Conservation (phyloP, 2,329 filamentous ascomycete species). For the Cercospora zeae-maydis region DNA sequence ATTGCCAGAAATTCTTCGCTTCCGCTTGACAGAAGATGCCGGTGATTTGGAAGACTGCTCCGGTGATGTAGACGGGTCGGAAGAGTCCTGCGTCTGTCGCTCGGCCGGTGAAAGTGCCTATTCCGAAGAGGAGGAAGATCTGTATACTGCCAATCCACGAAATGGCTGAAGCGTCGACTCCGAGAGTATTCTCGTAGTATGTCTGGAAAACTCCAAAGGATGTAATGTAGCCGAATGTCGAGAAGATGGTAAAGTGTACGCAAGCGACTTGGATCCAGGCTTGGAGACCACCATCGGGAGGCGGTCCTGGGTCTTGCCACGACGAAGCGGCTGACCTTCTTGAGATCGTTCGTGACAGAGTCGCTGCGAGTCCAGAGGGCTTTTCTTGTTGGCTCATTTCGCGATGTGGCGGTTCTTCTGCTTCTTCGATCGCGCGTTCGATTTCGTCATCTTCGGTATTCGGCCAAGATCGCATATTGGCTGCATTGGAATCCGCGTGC, state of each 20-base stretch:
- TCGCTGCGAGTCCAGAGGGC: constrained; percentile 1
- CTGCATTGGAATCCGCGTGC: neutral
- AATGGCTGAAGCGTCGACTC: constrained; percentile 44
- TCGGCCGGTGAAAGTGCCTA: constrained; percentile 52
- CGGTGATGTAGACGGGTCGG: constrained; percentile 43
- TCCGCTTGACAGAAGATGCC: constrained; percentile 53
- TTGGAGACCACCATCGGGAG: constrained; percentile 42
- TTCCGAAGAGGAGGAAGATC: constrained; percentile 51
- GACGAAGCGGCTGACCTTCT: constrained; percentile 29
- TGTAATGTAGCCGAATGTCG: constrained; percentile 32
- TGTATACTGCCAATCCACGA: constrained; percentile 54
- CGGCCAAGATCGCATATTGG: constrained; percentile 20
- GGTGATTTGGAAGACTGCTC: constrained; percentile 46
- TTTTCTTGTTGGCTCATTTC: constrained; percentile 1
- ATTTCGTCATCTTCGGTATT: constrained; percentile 24
- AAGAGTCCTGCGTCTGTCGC: constrained; percentile 53
- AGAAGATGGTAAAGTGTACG: constrained; percentile 35
- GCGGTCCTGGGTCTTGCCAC: constrained; percentile 37
- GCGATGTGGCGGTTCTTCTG: constrained; percentile 14
- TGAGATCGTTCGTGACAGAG: constrained; percentile 26
- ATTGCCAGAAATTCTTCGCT: constrained; percentile 50
- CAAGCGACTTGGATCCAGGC: constrained; percentile 36
- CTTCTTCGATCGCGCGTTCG: constrained; percentile 21
- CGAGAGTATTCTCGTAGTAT: constrained; percentile 41
- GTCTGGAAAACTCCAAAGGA: constrained; percentile 43